phyloP scores from a whole-genome alignment of 2,329 filamentous ascomycete species.

The Monilinia fructicola region DNA sequence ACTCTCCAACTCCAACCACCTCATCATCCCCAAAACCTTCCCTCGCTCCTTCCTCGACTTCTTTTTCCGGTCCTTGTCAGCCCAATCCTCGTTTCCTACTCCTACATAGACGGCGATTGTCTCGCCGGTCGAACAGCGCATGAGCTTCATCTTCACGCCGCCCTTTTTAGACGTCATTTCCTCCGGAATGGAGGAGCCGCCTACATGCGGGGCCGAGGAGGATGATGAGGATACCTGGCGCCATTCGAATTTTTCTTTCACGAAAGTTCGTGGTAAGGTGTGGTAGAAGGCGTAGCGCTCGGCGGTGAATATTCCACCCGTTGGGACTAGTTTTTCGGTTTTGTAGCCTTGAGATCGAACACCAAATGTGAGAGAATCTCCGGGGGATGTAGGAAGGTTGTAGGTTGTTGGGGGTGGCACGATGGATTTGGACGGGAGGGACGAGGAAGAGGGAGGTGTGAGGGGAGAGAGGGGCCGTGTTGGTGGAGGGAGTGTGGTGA shows the following conservation, averaged over 20 bases:
- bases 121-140: slow-evolving; percentile 33
- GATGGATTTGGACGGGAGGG: slow-evolving; percentile 11
- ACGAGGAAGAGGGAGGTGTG: slow-evolving; percentile 21
- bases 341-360: slow-evolving; percentile 25
- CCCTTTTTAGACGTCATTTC: slow-evolving; percentile 27
- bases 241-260: slow-evolving; percentile 36
- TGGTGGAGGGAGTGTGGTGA: slow-evolving; percentile 33
- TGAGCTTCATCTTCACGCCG: slow-evolving; percentile 32
- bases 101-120: slow-evolving; percentile 37
- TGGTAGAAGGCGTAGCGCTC: slow-evolving; percentile 35
- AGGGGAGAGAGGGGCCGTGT: slow-evolving; percentile 19
- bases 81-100: slow-evolving; percentile 24
- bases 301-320: slow-evolving; percentile 31
- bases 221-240: slow-evolving; percentile 23
- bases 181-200: not conserved
- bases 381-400: slow-evolving; percentile 19
- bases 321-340: slow-evolving; percentile 29
- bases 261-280: slow-evolving; percentile 28
- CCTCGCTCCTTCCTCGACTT: slow-evolving; percentile 26
- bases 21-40: slow-evolving; percentile 13
- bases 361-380: slow-evolving; percentile 22
- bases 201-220: not conserved
- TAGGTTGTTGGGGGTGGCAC: slow-evolving; percentile 18
- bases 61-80: slow-evolving; percentile 29
- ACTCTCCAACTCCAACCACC: slow-evolving; percentile 20